Evolutionary conservation across 140 eudicot genomes (phyloP).

Genomic region (Senecio squalidus): DNA sequence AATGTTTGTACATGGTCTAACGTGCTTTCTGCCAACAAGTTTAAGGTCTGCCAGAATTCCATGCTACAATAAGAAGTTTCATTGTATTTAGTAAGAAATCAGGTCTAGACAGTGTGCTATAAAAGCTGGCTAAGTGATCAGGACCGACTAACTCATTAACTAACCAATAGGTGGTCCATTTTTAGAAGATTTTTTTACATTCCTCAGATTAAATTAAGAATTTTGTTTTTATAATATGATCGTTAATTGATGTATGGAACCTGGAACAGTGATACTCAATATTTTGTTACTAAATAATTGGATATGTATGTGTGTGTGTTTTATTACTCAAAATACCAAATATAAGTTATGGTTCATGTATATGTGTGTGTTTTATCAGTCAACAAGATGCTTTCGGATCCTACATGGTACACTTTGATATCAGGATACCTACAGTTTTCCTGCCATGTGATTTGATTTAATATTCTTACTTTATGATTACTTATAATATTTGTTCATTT

Average conservation of each 20-base stretch:
- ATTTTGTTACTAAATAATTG: not conserved
- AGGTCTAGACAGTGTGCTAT: not conserved
- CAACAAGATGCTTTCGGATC: constrained; percentile 2
- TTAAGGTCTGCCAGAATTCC: not conserved
- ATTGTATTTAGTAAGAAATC: not conserved
- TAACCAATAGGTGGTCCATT: too few species aligned
- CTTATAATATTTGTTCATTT: not conserved
- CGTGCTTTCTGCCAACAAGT: not conserved
- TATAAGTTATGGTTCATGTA: not conserved
- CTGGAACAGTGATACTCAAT: too few species aligned
- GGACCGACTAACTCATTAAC: too few species aligned
- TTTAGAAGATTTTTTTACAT: too few species aligned
- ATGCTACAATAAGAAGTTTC: constrained; percentile 5
- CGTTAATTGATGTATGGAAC: too few species aligned
- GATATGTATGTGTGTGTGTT: not conserved
- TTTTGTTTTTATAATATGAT: too few species aligned
- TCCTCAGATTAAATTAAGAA: too few species aligned
- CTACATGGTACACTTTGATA: not conserved
- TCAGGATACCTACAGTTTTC: not conserved
- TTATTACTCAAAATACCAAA: not conserved
- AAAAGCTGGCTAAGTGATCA: too few species aligned
- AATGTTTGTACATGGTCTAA: not conserved
- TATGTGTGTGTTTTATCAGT: not conserved
- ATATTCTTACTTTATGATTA: not conserved
- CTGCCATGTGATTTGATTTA: constrained; percentile 6